Percentiles rank a stretch among this genome's conserved stretches.
These are phyloP conservation scores for Gleditsia sinensis DNA, from an alignment of 306 rosid species.

Conservation along the genomic window DNA sequence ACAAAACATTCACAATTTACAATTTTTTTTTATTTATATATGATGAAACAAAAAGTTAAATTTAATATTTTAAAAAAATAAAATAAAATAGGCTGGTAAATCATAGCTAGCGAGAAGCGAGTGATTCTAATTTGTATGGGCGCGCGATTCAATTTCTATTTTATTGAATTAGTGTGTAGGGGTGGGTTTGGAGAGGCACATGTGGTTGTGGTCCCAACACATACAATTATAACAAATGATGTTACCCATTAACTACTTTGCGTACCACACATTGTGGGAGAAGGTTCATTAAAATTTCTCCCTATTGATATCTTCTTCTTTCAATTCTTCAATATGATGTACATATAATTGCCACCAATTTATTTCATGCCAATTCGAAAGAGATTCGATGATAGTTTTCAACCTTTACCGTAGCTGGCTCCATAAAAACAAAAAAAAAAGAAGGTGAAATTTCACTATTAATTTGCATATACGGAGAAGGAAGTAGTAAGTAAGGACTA, in stretches of 20 bases:
- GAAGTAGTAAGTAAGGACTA: too few species aligned
- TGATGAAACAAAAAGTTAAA: too few species aligned
- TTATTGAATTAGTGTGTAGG: not conserved
- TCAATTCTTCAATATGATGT: slow-evolving; percentile 18
- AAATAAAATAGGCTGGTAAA: too few species aligned
- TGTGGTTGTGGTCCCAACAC: slow-evolving; percentile 29
- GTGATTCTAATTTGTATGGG: too few species aligned
- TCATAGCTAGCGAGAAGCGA: too few species aligned
- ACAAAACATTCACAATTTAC: too few species aligned
- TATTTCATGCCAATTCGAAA: slow-evolving; percentile 9
- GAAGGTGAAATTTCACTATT: too few species aligned
- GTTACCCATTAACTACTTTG: slow-evolving; percentile 32
- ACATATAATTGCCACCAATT: slow-evolving; percentile 4
- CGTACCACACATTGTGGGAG: slow-evolving; percentile 18
- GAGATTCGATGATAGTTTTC: not conserved
- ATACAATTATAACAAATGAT: slow-evolving; percentile 29
- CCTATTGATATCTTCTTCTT: not conserved
- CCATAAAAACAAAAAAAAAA: too few species aligned
- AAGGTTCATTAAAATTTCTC: slow-evolving; percentile 6
- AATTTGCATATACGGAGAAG: too few species aligned
- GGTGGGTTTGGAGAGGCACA: not conserved
- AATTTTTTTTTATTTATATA: too few species aligned
- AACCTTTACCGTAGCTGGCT: not conserved
- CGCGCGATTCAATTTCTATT: not conserved
- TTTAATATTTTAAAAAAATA: too few species aligned